Evolutionary conservation across 306 rosid genomes (phyloP).

Genomic region (Castanopsis chinensis): DNA sequence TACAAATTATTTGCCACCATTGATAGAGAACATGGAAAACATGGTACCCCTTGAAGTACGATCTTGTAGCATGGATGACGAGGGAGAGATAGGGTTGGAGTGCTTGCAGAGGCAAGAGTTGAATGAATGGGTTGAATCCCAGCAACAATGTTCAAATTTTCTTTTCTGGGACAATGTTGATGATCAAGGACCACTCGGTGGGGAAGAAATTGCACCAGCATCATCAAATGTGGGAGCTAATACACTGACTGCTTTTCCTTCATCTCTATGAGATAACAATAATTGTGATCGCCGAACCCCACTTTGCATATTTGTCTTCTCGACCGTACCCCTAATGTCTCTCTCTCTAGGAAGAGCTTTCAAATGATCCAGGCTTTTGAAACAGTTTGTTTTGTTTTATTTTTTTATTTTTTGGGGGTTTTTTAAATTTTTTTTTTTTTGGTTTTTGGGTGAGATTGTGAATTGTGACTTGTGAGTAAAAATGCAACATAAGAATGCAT

Average conservation of each 20-base stretch:
- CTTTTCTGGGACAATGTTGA: constrained; percentile 87
- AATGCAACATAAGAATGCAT: constrained; percentile 27
- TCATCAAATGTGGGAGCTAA: constrained; percentile 48
- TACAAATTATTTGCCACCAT: constrained; percentile 62
- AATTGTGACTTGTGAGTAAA: constrained; percentile 31
- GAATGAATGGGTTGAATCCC: constrained; percentile 70
- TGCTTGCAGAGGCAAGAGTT: constrained; percentile 68
- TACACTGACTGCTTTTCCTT: constrained; percentile 68
- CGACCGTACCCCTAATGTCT: neutral
- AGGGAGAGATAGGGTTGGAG: constrained; percentile 57
- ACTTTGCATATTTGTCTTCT: neutral
- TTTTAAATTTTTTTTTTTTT: neutral
- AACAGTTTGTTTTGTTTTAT: constrained; percentile 31
- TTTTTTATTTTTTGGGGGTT: constrained; percentile 30
- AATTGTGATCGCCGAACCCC: constrained; percentile 20
- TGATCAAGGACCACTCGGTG: constrained; percentile 39
- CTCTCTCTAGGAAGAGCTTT: constrained; percentile 33
- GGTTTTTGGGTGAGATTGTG: constrained; percentile 44
- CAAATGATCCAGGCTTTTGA: constrained; percentile 46
- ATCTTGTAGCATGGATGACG: constrained; percentile 51
- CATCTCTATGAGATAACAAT: constrained; percentile 48
- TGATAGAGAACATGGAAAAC: constrained; percentile 68
- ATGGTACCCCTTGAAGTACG: constrained; percentile 46
- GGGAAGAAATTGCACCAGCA: constrained; percentile 41
- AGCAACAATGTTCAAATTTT: constrained; percentile 70